A percentile compares a stretch with the other conserved stretches of the same genome.
phyloP scores from a whole-genome alignment of 2,329 filamentous ascomycete genomes.

The Aspergillus calidoustus region DNA sequence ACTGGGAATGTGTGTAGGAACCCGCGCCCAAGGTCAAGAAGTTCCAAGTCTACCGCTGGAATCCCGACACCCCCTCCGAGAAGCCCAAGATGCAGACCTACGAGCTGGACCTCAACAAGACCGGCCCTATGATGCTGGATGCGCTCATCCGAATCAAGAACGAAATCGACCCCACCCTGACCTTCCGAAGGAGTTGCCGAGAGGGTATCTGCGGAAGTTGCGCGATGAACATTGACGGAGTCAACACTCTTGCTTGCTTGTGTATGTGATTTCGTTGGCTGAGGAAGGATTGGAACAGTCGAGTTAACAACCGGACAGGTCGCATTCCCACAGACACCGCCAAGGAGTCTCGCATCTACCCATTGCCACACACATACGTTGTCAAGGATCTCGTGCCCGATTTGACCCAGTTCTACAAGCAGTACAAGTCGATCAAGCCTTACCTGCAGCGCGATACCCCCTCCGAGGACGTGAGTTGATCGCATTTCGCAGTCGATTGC shows the following conservation, averaged over 20 bases:
- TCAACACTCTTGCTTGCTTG: slow-evolving; percentile 95
- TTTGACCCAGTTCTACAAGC: slow-evolving; percentile 99
- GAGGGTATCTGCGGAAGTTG: slow-evolving; percentile 99
- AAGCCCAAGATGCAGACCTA: slow-evolving; percentile 97
- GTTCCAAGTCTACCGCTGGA: slow-evolving; percentile 99
- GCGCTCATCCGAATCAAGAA: slow-evolving; percentile 99
- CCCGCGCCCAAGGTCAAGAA: slow-evolving; percentile 77
- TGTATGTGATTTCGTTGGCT: slow-evolving; percentile 66
- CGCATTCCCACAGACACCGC: slow-evolving; percentile 84
- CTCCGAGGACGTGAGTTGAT: slow-evolving; percentile 72
- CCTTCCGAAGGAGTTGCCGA: slow-evolving; percentile 92
- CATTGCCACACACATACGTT: slow-evolving; percentile 96
- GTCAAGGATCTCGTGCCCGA: slow-evolving; percentile 99
- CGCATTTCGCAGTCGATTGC: background rate
- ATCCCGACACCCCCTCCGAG: slow-evolving; percentile 85
- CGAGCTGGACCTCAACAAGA: slow-evolving; percentile 96
- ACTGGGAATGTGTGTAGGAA: slow-evolving; percentile 48
- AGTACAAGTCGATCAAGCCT: slow-evolving; percentile 99
- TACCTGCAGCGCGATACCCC: slow-evolving; percentile 92
- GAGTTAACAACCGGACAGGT: slow-evolving; percentile 59
- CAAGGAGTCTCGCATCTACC: slow-evolving; percentile 92
- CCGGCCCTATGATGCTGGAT: slow-evolving; percentile 97
- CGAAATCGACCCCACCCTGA: slow-evolving; percentile 93
- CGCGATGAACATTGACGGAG: slow-evolving; percentile 99
- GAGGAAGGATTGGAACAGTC: slow-evolving; percentile 3